phyloP scores from a whole-genome alignment of 805 yeast genomes.

The Alloascoidea hylecoeti region DNA sequence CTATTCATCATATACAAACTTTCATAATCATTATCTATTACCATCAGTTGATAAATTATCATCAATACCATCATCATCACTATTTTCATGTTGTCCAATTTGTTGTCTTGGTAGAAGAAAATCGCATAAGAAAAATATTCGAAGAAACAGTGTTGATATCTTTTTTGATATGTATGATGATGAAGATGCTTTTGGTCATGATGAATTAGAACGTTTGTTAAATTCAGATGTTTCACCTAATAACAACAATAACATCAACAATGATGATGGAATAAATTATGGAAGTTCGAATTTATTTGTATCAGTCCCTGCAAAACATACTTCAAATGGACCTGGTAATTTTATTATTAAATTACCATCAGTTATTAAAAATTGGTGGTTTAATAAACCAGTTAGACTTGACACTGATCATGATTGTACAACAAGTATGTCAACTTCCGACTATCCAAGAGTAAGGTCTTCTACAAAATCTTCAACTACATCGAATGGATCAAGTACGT shows the following conservation, averaged over 20 bases:
- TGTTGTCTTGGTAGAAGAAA: slow-evolving; percentile 5
- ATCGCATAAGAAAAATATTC: slow-evolving; percentile 5
- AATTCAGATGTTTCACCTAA: slow-evolving; percentile 6
- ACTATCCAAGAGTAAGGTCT: slow-evolving; percentile 7
- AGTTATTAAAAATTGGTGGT: background rate
- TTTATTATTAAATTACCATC: background rate
- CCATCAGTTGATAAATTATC: slow-evolving; percentile 5
- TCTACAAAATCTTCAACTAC: slow-evolving; percentile 10
- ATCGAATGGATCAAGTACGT: background rate
- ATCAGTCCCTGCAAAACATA: slow-evolving; percentile 2
- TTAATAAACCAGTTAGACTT: background rate
- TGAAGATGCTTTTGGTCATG: slow-evolving; percentile 11
- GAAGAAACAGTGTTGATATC: slow-evolving; percentile 10
- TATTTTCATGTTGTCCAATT: too few relatives aligned
- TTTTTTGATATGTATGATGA: slow-evolving; percentile 15
- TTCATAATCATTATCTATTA: slow-evolving; percentile 6
- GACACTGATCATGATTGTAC: slow-evolving; percentile 10
- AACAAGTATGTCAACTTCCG: slow-evolving; percentile 7
- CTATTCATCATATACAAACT: slow-evolving; percentile 9
- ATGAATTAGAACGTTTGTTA: slow-evolving; percentile 12
- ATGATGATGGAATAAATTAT: slow-evolving; percentile 3
- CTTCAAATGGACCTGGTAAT: slow-evolving; percentile 1
- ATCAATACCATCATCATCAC: background rate
- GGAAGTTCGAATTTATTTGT: slow-evolving; percentile 2
- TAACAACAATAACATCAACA: slow-evolving; percentile 4